Conservation (phyloP, 345 rosid genomes). For the Passiflora organensis region DNA sequence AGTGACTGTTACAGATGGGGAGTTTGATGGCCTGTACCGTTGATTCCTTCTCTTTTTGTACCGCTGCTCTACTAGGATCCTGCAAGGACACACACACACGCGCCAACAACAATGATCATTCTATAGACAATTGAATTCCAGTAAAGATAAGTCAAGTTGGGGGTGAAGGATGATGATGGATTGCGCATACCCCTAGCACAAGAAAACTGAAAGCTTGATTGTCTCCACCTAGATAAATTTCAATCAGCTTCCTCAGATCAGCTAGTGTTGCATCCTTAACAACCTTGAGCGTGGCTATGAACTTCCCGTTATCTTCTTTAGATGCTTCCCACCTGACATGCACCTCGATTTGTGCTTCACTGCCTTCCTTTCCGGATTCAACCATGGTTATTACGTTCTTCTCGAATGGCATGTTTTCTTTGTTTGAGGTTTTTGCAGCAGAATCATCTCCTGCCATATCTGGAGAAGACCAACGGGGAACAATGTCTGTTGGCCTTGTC, state of each 20-base stretch:
- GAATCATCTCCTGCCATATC: conserved; percentile 4
- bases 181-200: conserved; percentile 50
- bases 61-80: conserved; percentile 53
- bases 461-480: conserved; percentile 14
- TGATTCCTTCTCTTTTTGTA: conserved; percentile 52
- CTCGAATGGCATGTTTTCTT: conserved; percentile 11
- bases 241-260: conserved; percentile 67
- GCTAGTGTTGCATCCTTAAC: conserved; percentile 52
- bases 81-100: conserved; percentile 34
- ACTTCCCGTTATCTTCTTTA: conserved; percentile 42
- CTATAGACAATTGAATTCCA: too few relatives aligned
- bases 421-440: conserved; percentile 8
- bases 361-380: conserved; percentile 27
- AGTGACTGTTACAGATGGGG: conserved; percentile 37
- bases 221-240: conserved; percentile 57
- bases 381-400: conserved; percentile 39
- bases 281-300: conserved; percentile 50
- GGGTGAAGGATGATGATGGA: too few relatives aligned
- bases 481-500: conserved; percentile 19
- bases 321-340: conserved; percentile 61
- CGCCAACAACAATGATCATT: not conserved
- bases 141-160: too few relatives aligned
- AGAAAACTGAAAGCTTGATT: conserved; percentile 51
- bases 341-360: conserved; percentile 39
- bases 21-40: conserved; percentile 40